Evolutionary conservation across 2,329 filamentous ascomycete genomes (phyloP).

Genomic region (Fusarium sambucinum): DNA sequence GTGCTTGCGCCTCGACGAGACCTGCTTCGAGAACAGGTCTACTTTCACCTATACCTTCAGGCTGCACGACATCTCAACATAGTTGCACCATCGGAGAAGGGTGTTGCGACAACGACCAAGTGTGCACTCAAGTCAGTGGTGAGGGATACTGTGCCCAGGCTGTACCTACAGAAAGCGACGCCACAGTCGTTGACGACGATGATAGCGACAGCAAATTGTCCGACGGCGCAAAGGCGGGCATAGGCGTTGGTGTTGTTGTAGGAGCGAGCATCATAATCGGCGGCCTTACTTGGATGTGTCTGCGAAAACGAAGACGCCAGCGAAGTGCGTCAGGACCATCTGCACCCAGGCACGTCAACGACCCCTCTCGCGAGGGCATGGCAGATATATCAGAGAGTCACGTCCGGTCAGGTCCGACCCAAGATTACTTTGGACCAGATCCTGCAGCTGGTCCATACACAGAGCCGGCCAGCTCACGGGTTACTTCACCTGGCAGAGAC

Average conservation of each 20-base stretch:
- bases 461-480: slow-evolving; percentile 49
- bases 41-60: slow-evolving; percentile 54
- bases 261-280: slow-evolving; percentile 59
- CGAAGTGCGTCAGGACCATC: slow-evolving; percentile 28
- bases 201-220: slow-evolving; percentile 53
- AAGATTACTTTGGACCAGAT: slow-evolving; percentile 60
- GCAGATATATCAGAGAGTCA: slow-evolving; percentile 52
- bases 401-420: slow-evolving; percentile 51
- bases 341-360: slow-evolving; percentile 31
- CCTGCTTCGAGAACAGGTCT: slow-evolving; percentile 43
- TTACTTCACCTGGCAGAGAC: slow-evolving; percentile 50
- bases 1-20: slow-evolving; percentile 53
- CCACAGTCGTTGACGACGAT: slow-evolving; percentile 48
- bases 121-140: slow-evolving; percentile 56
- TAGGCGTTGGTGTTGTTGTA: slow-evolving; percentile 66
- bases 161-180: slow-evolving; percentile 51
- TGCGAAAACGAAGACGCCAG: slow-evolving; percentile 54
- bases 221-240: slow-evolving; percentile 66
- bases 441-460: slow-evolving; percentile 63
- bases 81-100: slow-evolving; percentile 60
- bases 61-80: slow-evolving; percentile 61
- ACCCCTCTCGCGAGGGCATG: slow-evolving; percentile 45
- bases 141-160: slow-evolving; percentile 57
- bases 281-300: slow-evolving; percentile 60
- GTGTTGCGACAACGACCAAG: slow-evolving; percentile 62